These are phyloP conservation scores for Fistulina hepatica DNA, from an alignment of 1,284 basidiomycete species.

Conservation along the genomic window DNA sequence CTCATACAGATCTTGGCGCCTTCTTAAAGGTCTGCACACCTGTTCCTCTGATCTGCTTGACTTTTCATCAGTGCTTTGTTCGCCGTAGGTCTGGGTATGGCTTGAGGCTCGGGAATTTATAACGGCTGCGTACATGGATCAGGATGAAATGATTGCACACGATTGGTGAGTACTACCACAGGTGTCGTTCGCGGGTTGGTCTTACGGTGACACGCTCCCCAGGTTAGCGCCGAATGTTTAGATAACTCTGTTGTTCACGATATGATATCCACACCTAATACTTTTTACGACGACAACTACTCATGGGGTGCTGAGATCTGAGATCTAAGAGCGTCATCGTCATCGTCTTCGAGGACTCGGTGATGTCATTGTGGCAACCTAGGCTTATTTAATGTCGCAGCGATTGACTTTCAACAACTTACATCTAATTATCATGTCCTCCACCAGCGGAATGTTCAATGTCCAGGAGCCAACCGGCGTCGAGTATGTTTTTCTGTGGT, in stretches of 20 bases:
- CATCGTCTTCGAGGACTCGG: not conserved
- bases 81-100: constrained; percentile 74
- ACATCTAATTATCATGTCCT: not conserved
- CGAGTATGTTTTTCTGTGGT: not conserved
- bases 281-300: too few species aligned
- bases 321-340: not conserved
- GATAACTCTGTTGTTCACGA: too few species aligned
- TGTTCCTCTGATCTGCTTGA: constrained; percentile 1
- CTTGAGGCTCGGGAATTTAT: constrained; percentile 82
- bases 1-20: constrained; percentile 63
- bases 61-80: constrained; percentile 4
- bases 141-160: constrained; percentile 69
- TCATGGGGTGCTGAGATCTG: too few species aligned
- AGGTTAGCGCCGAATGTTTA: constrained; percentile 11
- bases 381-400: not conserved
- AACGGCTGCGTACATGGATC: constrained; percentile 63
- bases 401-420: not conserved
- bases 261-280: too few species aligned
- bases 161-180: constrained; percentile 45
- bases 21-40: constrained; percentile 63
- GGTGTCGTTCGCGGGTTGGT: not conserved
- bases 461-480: constrained; percentile 1
- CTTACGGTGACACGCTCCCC: not conserved
- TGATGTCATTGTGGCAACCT: not conserved
- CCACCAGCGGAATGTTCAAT: not conserved